Percentiles rank a stretch among this genome's conserved stretches.
Evolutionary conservation across 371 early-diverging fungal species (phyloP).

Genomic region (Blastocladiella emersonii): DNA sequence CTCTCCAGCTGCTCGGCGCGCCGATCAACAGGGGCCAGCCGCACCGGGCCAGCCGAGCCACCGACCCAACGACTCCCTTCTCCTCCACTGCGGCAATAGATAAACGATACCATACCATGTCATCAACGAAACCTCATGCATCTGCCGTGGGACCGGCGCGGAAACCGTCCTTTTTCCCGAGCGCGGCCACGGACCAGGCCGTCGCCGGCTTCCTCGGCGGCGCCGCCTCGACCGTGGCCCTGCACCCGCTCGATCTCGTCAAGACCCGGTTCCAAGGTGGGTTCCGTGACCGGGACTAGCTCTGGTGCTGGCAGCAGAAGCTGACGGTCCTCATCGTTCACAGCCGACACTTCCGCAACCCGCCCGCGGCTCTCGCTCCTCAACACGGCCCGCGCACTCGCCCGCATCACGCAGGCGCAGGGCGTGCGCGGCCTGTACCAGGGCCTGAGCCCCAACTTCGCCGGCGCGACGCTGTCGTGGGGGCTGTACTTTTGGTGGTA

Average conservation of each 20-base stretch:
- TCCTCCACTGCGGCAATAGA: too few species aligned
- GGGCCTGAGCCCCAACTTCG: slow-evolving; percentile 77
- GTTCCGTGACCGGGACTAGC: slow-evolving; percentile 20
- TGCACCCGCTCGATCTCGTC: slow-evolving; percentile 85
- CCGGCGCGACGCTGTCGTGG: slow-evolving; percentile 87
- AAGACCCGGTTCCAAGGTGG: slow-evolving; percentile 86
- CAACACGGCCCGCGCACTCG: background rate
- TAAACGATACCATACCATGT: too few species aligned
- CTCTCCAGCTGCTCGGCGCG: too few species aligned
- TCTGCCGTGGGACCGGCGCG: too few species aligned
- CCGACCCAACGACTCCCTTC: too few species aligned
- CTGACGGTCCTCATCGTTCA: too few species aligned
- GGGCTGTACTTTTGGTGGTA: slow-evolving; percentile 90
- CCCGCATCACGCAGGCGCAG: slow-evolving; percentile 8
- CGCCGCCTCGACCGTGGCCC: slow-evolving; percentile 55
- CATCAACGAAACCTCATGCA: too few species aligned
- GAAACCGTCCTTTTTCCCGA: background rate
- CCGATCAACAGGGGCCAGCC: too few species aligned
- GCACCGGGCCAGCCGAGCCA: too few species aligned
- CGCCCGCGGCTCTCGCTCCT: background rate
- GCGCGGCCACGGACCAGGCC: slow-evolving; percentile 52
- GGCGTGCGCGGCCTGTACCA: slow-evolving; percentile 69
- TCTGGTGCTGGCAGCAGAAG: too few species aligned
- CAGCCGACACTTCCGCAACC: background rate
- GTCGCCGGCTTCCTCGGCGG: slow-evolving; percentile 80